These are phyloP conservation scores for Botryosphaeria dothidea DNA, from an alignment of 2,329 filamentous ascomycete genomes.

Conservation along the genomic window DNA sequence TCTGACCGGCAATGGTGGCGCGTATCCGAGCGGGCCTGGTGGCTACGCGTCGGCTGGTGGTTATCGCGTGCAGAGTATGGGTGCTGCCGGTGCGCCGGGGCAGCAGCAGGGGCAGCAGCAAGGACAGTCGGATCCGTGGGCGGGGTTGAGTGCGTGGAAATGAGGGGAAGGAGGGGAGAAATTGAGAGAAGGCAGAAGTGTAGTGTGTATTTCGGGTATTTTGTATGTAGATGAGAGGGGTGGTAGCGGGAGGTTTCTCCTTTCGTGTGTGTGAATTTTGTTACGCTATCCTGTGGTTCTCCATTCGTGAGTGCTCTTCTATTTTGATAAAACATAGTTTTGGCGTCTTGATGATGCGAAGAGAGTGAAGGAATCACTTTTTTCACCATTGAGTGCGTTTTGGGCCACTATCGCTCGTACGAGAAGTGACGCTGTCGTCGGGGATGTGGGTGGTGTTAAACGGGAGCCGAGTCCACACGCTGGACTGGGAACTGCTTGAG, in stretches of 20 bases:
- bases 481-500: no score
- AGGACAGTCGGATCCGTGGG: slow-evolving; percentile 62
- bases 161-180: background rate
- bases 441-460: no score
- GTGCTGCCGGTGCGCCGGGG: slow-evolving; percentile 27
- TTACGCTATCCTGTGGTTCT: background rate
- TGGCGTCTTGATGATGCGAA: background rate
- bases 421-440: no score
- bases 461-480: no score
- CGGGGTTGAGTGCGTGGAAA: slow-evolving; percentile 70
- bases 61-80: slow-evolving; percentile 33
- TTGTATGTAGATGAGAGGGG: background rate
- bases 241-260: background rate
- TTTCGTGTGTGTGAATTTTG: background rate
- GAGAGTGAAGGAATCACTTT: background rate
- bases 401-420: no score
- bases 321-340: background rate
- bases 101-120: slow-evolving; percentile 39
- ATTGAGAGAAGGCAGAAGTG: no score
- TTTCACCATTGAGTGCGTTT: no score
- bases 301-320: background rate
- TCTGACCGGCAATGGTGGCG: slow-evolving; percentile 26
- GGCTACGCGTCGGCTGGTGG: slow-evolving; percentile 52
- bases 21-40: slow-evolving; percentile 51
- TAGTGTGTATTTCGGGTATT: background rate